Base-by-base conservation (phyloP, 208 protist genomes). In the Crithidia sp. region DNA sequence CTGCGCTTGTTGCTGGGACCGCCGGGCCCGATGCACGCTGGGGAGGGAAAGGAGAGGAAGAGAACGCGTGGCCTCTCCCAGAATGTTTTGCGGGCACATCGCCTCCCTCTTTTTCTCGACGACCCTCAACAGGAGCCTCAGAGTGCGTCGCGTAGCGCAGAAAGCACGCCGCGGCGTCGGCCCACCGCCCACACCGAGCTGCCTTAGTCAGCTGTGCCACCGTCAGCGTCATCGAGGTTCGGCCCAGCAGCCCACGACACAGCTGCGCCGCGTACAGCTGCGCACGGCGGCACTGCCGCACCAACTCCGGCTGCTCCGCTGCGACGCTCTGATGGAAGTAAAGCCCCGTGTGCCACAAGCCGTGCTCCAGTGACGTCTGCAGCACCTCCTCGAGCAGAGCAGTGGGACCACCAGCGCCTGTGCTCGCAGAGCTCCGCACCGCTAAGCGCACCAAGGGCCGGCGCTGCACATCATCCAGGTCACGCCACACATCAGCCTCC, bases 281-380 rank as follows among this genome's bases (percentile, higher is more conserved):
- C n/a, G 85, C 76, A n/a, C 61, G 77, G 9, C 37, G 63, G 55
- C 77, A 88, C 67, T 70, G 52, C 39, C 66, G 60, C 28, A 91
- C 53, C 55, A 91, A 40, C 47, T 79, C 78, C 14, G 90, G 84
- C 58, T 84, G 77, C 71, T 92, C 86, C 37, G 75, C 63, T 3
- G 66, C 67, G 9, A 93, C 54, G 17, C 85, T 61, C 58, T 87
- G 82, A 57, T 92, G 84, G 40, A 93, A 87, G 52, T 81, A 75
- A 12, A 95, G 75, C 4, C 88, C 90, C 4, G 74, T 78, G 50
- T 76, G 74, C 90, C 90, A 95, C 56, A 83, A 61, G 9, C 90
- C 90, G 2, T 71, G 77, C 19, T 58, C 68, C 39, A 93, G 79
- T 49, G 80, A 72, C 40, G 65, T 71, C 43, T 70, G 71, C 36